These are phyloP conservation scores for Syzygium oleosum DNA, from an alignment of 345 rosid species.

Conservation along the genomic window DNA sequence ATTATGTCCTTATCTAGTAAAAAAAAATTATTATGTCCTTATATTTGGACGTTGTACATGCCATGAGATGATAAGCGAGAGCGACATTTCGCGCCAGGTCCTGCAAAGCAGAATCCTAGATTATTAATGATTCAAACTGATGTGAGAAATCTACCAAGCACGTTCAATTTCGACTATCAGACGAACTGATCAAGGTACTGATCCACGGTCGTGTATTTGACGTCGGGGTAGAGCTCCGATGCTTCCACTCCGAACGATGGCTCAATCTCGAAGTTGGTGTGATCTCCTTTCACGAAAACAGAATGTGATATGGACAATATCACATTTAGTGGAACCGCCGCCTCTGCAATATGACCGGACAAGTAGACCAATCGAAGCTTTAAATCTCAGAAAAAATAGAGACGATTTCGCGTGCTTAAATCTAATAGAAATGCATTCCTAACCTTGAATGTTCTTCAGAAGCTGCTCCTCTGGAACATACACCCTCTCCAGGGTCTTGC, in stretches of 20 bases:
- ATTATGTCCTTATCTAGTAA: not conserved
- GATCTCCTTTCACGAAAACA: not conserved
- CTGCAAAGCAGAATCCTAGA: not conserved
- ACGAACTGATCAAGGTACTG: not conserved
- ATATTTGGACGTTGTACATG: not conserved
- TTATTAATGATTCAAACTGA: not conserved
- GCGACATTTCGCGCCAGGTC: not conserved
- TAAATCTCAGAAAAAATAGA: not conserved
- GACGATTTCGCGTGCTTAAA: not conserved
- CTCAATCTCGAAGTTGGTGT: slow-evolving; percentile 4
- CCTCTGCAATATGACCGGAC: not conserved
- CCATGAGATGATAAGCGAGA: not conserved
- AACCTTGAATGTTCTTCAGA: slow-evolving; percentile 3
- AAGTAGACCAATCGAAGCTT: not conserved
- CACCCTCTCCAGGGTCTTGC: not conserved
- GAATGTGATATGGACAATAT: not conserved
- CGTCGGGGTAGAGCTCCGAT: not conserved
- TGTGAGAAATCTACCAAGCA: not conserved
- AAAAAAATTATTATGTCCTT: not conserved
- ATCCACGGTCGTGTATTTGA: slow-evolving; percentile 2
- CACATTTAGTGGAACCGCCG: not conserved
- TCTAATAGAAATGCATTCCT: not conserved
- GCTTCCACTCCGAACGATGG: slow-evolving; percentile 5
- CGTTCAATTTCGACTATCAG: not conserved
- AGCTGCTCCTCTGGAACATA: not conserved